phyloP scores from a whole-genome alignment of 2,329 filamentous ascomycete genomes.

The Aspergillus carbonarius region DNA sequence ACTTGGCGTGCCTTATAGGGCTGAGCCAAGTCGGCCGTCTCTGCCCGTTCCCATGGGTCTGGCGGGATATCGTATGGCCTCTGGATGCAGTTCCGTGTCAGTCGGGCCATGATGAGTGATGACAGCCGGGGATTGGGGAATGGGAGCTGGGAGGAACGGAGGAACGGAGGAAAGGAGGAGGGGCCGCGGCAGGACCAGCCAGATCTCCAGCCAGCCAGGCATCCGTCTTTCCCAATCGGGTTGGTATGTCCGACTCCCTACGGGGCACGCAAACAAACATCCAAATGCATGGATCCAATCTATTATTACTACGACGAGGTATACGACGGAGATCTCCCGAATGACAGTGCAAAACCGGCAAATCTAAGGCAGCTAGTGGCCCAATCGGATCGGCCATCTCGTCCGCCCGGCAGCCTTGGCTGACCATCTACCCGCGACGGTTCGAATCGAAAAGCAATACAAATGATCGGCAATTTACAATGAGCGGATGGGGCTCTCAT shows the following conservation, averaged over 20 bases:
- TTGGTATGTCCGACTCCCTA: no score
- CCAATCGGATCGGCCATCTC: neutral
- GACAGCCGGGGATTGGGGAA: neutral
- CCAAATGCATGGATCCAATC: no score
- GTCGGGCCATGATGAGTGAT: no score
- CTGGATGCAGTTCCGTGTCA: no score
- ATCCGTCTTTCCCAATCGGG: neutral
- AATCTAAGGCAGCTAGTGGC: neutral
- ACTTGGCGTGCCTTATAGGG: constrained; percentile 10
- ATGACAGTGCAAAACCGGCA: neutral
- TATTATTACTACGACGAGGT: no score
- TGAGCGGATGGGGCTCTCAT: neutral
- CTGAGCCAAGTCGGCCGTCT: constrained; percentile 1
- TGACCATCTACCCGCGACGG: neutral
- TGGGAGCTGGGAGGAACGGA: neutral
- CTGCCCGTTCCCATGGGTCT: neutral
- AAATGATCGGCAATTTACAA: neutral
- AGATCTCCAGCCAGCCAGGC: neutral
- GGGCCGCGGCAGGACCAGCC: no score
- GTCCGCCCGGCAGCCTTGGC: neutral
- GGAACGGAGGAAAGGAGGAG: neutral
- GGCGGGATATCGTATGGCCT: no score
- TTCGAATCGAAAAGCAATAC: neutral
- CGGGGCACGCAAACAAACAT: no score
- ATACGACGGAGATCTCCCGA: no score